A percentile compares a stretch with the other conserved stretches of the same genome.
Conservation (phyloP, 75 land plant genomes). For the Picea glauca region DNA sequence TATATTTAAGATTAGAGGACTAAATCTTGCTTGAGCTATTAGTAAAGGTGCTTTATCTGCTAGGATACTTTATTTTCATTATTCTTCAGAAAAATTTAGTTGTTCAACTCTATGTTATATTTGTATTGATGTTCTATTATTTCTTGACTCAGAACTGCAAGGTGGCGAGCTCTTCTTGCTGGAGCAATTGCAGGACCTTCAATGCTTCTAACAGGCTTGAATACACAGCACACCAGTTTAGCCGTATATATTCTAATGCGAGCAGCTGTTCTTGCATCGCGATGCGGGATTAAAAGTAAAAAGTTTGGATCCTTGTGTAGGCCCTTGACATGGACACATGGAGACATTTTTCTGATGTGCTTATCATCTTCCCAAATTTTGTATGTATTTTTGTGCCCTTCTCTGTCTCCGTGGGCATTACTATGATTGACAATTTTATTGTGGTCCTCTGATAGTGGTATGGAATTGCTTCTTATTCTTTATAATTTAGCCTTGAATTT, state of each 20-base stretch:
- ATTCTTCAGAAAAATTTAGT: not conserved
- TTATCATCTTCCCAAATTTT: constrained; percentile 93
- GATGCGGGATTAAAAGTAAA: constrained; percentile 92
- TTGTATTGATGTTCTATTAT: not conserved
- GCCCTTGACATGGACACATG: constrained; percentile 89
- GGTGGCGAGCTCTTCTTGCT: constrained; percentile 86
- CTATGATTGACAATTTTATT: not conserved
- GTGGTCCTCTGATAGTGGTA: not conserved
- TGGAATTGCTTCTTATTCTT: not conserved
- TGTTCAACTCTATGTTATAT: not conserved
- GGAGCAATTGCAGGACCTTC: constrained; percentile 96
- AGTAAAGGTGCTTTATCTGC: not conserved
- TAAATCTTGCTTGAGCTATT: not conserved
- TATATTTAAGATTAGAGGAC: not conserved
- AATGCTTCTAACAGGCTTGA: constrained; percentile 75
- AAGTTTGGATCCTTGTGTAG: constrained; percentile 69
- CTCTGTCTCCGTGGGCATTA: not conserved
- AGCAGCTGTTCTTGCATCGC: constrained; percentile 89
- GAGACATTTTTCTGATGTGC: constrained; percentile 95
- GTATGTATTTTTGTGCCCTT: constrained; percentile 42
- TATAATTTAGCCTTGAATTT: not conserved
- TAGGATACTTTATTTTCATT: constrained; percentile 5
- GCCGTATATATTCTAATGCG: constrained; percentile 93
- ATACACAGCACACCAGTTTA: constrained; percentile 83
- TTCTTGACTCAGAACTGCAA: constrained; percentile 60